Evolutionary conservation across 73 alveolate genomes (phyloP).

Genomic region (Paramecium biaurelia): DNA sequence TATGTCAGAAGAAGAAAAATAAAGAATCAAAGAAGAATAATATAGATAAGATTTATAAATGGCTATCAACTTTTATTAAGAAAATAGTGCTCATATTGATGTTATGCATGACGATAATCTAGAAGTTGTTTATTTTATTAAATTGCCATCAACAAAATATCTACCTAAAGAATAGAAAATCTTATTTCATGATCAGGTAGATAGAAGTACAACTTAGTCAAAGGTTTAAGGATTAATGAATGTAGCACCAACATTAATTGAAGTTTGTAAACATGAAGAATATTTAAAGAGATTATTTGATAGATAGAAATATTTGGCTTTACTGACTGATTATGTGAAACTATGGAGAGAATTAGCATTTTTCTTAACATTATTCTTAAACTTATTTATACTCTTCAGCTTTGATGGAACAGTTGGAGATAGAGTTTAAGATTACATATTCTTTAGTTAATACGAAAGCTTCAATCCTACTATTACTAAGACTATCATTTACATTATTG

Average conservation of each 20-base stretch:
- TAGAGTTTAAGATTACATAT: conserved; percentile 55
- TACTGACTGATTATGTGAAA: conserved; percentile 69
- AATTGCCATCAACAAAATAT: conserved; percentile 76
- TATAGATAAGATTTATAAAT: not conserved
- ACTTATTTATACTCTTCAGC: conserved; percentile 76
- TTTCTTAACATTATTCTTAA: conserved; percentile 70
- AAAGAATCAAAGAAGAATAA: not conserved
- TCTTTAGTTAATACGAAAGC: conserved; percentile 36
- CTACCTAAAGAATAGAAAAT: conserved; percentile 73
- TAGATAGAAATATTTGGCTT: conserved; percentile 71
- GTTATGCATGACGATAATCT: conserved; percentile 69
- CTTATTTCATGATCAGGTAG: conserved; percentile 80
- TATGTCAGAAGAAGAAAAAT: conserved; percentile 1
- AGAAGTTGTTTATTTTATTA: conserved; percentile 79
- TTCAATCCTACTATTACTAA: not conserved
- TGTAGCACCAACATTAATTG: conserved; percentile 84
- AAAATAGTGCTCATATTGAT: conserved; percentile 75
- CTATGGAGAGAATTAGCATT: conserved; percentile 88
- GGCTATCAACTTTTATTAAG: conserved; percentile 64
- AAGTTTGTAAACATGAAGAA: conserved; percentile 93
- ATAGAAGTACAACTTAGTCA: conserved; percentile 75
- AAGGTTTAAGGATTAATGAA: conserved; percentile 82
- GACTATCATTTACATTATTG: conserved; percentile 48
- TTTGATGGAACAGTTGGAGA: conserved; percentile 42
- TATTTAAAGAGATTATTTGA: conserved; percentile 72